These are phyloP conservation scores for Leonotis leonurus DNA, from an alignment of 257 asterid species.

Conservation along the genomic window DNA sequence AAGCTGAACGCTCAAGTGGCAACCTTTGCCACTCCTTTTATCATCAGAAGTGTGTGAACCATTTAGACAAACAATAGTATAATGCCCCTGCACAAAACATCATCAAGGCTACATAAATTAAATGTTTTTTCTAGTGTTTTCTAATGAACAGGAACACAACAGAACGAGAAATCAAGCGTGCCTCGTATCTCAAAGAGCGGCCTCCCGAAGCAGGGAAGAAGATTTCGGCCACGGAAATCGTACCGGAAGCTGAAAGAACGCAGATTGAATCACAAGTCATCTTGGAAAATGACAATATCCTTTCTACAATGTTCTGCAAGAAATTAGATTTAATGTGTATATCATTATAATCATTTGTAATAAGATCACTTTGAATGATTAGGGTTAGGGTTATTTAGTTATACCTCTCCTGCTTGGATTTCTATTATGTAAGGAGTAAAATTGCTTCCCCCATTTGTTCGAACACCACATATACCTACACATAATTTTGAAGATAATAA, in stretches of 20 bases:
- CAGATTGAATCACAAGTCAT: constrained; percentile 27
- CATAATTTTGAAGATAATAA: background rate
- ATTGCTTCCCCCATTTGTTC: constrained; percentile 10
- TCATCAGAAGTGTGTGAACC: constrained; percentile 32
- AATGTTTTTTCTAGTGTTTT: background rate
- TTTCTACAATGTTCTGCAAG: constrained; percentile 35
- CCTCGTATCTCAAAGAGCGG: constrained; percentile 25
- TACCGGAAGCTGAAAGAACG: constrained; percentile 34
- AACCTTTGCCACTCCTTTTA: constrained; percentile 10
- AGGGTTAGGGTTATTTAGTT: background rate
- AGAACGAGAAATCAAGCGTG: background rate
- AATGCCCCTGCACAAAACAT: constrained; percentile 28
- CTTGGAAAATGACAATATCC: constrained; percentile 25
- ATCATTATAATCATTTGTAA: background rate
- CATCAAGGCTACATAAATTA: too few relatives aligned
- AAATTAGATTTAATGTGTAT: background rate
- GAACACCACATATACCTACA: too few relatives aligned
- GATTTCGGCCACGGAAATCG: constrained; percentile 27
- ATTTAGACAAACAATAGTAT: constrained; percentile 15
- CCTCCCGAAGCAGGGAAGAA: constrained; percentile 15
- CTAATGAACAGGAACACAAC: background rate
- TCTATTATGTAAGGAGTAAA: constrained; percentile 17
- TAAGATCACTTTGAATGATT: background rate
- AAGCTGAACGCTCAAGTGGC: constrained; percentile 27
- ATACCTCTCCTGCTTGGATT: constrained; percentile 31